phyloP scores from a whole-genome alignment of 495 filamentous ascomycete species.

The Staphylotrichum longicolle region DNA sequence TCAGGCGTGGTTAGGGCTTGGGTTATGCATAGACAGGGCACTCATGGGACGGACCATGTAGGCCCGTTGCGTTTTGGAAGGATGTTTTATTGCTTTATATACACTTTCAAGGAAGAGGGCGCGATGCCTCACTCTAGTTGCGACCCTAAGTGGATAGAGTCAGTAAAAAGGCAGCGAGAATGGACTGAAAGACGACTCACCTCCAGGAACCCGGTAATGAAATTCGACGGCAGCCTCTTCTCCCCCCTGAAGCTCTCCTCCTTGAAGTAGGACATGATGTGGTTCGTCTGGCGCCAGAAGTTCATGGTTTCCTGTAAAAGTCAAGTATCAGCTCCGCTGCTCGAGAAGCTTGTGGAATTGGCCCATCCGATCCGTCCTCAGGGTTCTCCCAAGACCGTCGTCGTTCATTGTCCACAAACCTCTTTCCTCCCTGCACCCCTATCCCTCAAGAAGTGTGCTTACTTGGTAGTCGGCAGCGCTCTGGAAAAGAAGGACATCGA shows the following conservation, averaged over 20 bases:
- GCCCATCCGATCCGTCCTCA: no score
- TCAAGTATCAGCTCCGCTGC: conserved; percentile 16
- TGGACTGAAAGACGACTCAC: conserved; percentile 39
- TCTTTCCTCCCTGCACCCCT: not conserved
- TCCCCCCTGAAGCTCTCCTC: conserved; percentile 72
- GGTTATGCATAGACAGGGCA: conserved; percentile 20
- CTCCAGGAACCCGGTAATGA: conserved; percentile 93
- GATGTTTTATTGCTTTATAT: conserved; percentile 29
- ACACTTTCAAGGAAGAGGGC: conserved; percentile 30
- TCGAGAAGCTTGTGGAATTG: not conserved
- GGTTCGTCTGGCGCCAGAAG: conserved; percentile 96
- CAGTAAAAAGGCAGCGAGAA: not conserved
- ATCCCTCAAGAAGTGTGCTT: conserved; percentile 11
- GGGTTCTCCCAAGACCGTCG: not conserved
- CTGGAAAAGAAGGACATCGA: conserved; percentile 85
- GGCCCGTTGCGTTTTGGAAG: not conserved
- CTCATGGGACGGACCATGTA: conserved; percentile 4
- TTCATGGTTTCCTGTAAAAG: conserved; percentile 87
- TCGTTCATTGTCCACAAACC: no score
- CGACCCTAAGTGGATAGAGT: conserved; percentile 41
- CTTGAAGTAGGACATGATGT: conserved; percentile 96
- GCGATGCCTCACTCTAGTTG: conserved; percentile 41
- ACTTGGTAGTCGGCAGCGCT: conserved; percentile 89
- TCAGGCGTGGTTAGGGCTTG: conserved; percentile 23
- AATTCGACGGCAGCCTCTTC: conserved; percentile 75